These are phyloP conservation scores for Camelina neglecta DNA, from an alignment of 345 rosid species.

Conservation along the genomic window DNA sequence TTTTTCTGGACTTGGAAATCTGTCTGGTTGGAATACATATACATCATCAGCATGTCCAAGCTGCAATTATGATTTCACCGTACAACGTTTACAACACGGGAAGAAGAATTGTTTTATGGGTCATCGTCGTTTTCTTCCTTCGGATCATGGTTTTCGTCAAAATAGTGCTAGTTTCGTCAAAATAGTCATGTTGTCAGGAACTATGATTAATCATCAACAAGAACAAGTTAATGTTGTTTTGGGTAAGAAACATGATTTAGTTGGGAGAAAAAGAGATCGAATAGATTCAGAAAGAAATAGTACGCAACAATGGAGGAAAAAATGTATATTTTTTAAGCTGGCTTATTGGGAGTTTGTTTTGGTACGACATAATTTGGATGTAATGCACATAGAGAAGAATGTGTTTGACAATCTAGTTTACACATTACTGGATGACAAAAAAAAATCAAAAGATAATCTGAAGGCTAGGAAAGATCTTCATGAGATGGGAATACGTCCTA, in stretches of 20 bases:
- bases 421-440: neutral
- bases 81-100: neutral
- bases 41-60: neutral
- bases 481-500: no score
- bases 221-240: neutral
- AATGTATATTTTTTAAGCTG: neutral
- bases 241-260: neutral
- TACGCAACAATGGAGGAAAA: slow-evolving; percentile 2
- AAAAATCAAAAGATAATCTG: neutral
- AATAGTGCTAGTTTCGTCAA: neutral
- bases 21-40: neutral
- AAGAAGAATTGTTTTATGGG: neutral
- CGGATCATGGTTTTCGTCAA: neutral
- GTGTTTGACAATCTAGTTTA: neutral
- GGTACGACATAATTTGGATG: neutral
- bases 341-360: neutral
- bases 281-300: neutral
- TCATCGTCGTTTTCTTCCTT: neutral
- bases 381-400: neutral
- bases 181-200: neutral
- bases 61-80: neutral
- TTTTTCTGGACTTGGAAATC: neutral
- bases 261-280: neutral
- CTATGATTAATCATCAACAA: neutral
- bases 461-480: no score